phyloP scores from a whole-genome alignment of 192 early-diverging fungal genomes.

The Coemansia sp. region DNA sequence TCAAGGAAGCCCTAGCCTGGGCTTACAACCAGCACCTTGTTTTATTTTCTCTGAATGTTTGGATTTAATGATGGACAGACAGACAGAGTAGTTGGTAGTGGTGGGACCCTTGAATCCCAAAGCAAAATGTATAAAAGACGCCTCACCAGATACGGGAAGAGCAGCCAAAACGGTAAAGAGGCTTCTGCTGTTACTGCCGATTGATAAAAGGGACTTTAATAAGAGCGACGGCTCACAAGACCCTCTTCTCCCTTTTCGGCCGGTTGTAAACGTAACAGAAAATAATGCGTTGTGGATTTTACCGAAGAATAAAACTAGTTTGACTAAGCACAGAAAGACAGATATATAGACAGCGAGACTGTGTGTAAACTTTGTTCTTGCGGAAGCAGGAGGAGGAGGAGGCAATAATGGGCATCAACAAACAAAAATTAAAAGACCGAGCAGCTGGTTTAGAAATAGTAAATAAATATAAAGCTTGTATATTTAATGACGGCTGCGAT shows the following conservation, averaged over 20 bases:
- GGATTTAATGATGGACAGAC: background rate
- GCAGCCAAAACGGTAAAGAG: background rate
- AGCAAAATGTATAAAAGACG: background rate
- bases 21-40: background rate
- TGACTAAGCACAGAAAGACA: no score
- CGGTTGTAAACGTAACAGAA: background rate
- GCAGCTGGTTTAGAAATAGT: no score
- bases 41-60: background rate
- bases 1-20: background rate
- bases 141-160: background rate
- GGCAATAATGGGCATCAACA: no score
- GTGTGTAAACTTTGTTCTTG: no score
- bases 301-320: background rate
- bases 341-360: no score
- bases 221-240: constrained; percentile 4
- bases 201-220: constrained; percentile 2
- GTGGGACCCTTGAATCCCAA: background rate
- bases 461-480: no score
- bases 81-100: background rate
- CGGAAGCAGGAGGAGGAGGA: no score
- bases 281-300: background rate
- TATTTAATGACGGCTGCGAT: no score
- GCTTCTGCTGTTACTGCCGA: constrained; percentile 7
- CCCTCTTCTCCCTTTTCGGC: background rate
- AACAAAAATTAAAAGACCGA: no score